Percentiles rank a stretch among this genome's conserved stretches.
Evolutionary conservation across 371 early-diverging fungal genomes (phyloP).

Genomic region (Mortierella sp.): DNA sequence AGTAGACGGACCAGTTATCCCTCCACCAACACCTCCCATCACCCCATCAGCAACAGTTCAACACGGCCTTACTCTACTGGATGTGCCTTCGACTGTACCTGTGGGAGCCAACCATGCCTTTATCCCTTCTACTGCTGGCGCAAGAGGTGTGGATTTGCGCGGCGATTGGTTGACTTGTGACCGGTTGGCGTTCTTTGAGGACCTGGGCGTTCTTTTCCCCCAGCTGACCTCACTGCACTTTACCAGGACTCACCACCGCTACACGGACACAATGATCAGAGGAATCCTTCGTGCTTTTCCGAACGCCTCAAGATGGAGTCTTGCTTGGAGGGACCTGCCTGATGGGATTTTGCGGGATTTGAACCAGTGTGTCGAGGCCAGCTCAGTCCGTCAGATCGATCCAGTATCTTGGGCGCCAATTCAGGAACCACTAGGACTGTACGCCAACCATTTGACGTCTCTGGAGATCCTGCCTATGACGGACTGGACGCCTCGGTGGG

Average conservation of each 20-base stretch:
- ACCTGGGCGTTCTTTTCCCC: slow-evolving; percentile 18
- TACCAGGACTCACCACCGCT: slow-evolving; percentile 16
- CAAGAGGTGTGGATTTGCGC: background rate
- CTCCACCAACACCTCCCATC: background rate
- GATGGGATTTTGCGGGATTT: slow-evolving; percentile 28
- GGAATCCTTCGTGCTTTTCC: slow-evolving; percentile 26
- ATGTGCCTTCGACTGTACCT: background rate
- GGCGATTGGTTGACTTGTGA: slow-evolving; percentile 21
- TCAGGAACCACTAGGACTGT: background rate
- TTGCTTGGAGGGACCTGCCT: slow-evolving; percentile 30
- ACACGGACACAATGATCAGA: slow-evolving; percentile 20
- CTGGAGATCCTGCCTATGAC: slow-evolving; percentile 29
- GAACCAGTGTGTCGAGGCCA: slow-evolving; percentile 20
- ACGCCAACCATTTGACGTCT: slow-evolving; percentile 27
- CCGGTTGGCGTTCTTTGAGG: slow-evolving; percentile 17
- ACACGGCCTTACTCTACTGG: background rate
- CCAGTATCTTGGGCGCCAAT: background rate
- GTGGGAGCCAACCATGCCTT: background rate
- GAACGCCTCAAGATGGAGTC: slow-evolving; percentile 24
- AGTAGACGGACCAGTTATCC: slow-evolving; percentile 16
- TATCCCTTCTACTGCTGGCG: background rate
- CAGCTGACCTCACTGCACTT: slow-evolving; percentile 38
- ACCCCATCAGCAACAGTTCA: background rate
- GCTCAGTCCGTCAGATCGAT: background rate
- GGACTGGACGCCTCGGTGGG: slow-evolving; percentile 32